Percentiles rank a stretch among this genome's conserved stretches.
Evolutionary conservation across 352 stramenopile species (phyloP).

Genomic region (Elongisporangium undulatum): DNA sequence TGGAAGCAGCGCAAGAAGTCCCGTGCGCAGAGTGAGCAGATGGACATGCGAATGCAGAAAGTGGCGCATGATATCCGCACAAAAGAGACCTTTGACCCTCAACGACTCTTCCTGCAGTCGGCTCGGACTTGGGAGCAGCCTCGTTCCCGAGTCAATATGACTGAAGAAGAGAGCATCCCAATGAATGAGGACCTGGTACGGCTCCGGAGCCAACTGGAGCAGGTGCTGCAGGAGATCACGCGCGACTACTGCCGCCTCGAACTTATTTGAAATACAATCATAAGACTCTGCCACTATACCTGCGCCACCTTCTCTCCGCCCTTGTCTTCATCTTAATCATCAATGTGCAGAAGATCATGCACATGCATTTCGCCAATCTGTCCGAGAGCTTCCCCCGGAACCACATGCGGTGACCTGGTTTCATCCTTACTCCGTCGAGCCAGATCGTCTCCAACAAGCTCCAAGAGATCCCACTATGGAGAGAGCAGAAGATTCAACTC

Average conservation of each 20-base stretch:
- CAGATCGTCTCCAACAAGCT: too few relatives aligned
- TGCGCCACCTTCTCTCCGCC: too few relatives aligned
- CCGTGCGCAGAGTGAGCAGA: conserved; percentile 27
- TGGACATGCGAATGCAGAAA: conserved; percentile 43
- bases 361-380: too few relatives aligned
- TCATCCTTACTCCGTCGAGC: too few relatives aligned
- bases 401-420: too few relatives aligned
- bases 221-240: conserved; percentile 47
- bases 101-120: conserved; percentile 38
- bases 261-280: conserved; percentile 4
- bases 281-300: too few relatives aligned
- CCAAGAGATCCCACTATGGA: too few relatives aligned
- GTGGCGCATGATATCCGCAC: conserved; percentile 31
- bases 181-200: conserved; percentile 28
- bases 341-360: too few relatives aligned
- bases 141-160: neutral
- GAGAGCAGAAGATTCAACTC: too few relatives aligned
- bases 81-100: conserved; percentile 36
- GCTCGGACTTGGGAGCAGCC: conserved; percentile 13
- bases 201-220: conserved; percentile 36
- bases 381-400: too few relatives aligned
- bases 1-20: conserved; percentile 39
- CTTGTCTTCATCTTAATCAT: too few relatives aligned
- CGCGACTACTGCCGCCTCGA: conserved; percentile 38
- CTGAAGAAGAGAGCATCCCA: conserved; percentile 5